Conservation (phyloP, 805 yeast species). For the Cephaloascus albidus region DNA sequence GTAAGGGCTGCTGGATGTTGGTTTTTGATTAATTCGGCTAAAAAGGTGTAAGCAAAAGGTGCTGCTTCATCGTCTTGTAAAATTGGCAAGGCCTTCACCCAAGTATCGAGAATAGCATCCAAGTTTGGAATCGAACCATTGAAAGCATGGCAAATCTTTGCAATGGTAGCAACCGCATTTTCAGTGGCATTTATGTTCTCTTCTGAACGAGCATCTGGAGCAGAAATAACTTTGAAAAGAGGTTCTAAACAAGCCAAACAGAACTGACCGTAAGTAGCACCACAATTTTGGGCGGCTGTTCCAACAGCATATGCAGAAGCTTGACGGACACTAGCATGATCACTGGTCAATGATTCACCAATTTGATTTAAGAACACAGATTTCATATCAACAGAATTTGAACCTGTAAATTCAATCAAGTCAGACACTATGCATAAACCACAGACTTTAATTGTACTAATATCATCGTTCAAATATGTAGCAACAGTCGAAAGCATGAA, state of each 20-base stretch:
- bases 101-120: conserved; percentile 54
- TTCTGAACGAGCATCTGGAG: conserved; percentile 79
- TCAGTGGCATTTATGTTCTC: conserved; percentile 85
- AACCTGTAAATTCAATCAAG: conserved; percentile 71
- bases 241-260: conserved; percentile 66
- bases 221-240: conserved; percentile 59
- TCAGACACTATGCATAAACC: conserved; percentile 79
- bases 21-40: conserved; percentile 60
- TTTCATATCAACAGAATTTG: conserved; percentile 52
- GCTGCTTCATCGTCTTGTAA: conserved; percentile 85
- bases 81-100: conserved; percentile 81
- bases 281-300: conserved; percentile 76
- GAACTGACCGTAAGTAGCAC: conserved; percentile 49
- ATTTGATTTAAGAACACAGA: conserved; percentile 56
- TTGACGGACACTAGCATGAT: conserved; percentile 73
- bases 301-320: conserved; percentile 83
- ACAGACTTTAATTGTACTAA: conserved; percentile 60
- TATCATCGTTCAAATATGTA: conserved; percentile 53
- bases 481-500: conserved; percentile 53
- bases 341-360: conserved; percentile 55
- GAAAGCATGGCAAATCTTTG: conserved; percentile 66
- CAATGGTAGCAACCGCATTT: conserved; percentile 72
- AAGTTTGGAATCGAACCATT: conserved; percentile 52
- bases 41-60: conserved; percentile 67
- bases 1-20: conserved; percentile 49